phyloP scores from a whole-genome alignment of 2,329 filamentous ascomycete species.

The Acrocalymma vagum region DNA sequence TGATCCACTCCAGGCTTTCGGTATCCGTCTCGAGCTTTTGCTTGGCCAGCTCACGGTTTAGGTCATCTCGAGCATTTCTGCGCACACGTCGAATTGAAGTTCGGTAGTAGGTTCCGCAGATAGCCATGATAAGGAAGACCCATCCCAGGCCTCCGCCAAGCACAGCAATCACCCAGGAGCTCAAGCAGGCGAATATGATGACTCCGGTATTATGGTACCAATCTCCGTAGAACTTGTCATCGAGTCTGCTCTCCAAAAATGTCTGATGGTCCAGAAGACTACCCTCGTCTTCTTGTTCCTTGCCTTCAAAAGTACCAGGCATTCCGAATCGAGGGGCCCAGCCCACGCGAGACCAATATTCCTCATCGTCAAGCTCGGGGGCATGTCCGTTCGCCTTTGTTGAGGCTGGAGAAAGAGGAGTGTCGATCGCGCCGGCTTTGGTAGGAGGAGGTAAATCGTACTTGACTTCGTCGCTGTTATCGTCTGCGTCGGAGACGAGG shows the following conservation, averaged over 20 bases:
- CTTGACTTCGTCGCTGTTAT: constrained; percentile 53
- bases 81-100: constrained; percentile 93
- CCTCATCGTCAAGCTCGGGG: constrained; percentile 61
- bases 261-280: constrained; percentile 88
- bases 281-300: constrained; percentile 64
- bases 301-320: constrained; percentile 56
- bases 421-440: constrained; percentile 72
- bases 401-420: constrained; percentile 58
- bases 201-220: constrained; percentile 99
- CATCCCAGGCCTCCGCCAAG: constrained; percentile 91
- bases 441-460: constrained; percentile 81
- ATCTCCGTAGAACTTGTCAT: constrained; percentile 92
- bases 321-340: constrained; percentile 87
- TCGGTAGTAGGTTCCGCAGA: constrained; percentile 93
- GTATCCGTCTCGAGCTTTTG: constrained; percentile 87
- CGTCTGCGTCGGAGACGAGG: constrained; percentile 76
- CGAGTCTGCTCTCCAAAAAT: constrained; percentile 81
- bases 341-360: constrained; percentile 69
- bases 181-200: constrained; percentile 90
- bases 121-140: constrained; percentile 92
- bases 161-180: constrained; percentile 88
- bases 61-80: constrained; percentile 94
- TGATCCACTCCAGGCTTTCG: constrained; percentile 98
- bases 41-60: constrained; percentile 87
- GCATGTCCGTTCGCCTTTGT: constrained; percentile 58